Percentiles rank a stretch among this genome's conserved stretches.
Evolutionary conservation across 129 eudicot genomes (phyloP).

Genomic region (Apium graveolens): DNA sequence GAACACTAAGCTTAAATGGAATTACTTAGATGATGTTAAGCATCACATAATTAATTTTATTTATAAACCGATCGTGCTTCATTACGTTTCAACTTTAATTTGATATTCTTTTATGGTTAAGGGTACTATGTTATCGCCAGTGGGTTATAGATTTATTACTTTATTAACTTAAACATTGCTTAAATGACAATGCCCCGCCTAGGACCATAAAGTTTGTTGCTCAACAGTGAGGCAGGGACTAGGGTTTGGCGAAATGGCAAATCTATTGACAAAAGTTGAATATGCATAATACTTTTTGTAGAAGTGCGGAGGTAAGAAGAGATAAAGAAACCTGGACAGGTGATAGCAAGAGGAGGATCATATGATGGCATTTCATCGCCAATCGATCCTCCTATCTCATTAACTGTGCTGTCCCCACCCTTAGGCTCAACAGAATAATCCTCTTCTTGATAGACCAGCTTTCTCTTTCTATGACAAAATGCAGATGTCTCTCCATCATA

Average conservation of each 20-base stretch:
- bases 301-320: neutral
- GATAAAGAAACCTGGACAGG: conserved; percentile 23
- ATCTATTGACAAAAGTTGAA: neutral
- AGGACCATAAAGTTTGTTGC: neutral
- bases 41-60: neutral
- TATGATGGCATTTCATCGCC: conserved; percentile 8
- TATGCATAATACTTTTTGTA: neutral
- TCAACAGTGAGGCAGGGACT: neutral
- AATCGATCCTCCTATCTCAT: neutral
- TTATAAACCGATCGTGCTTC: neutral
- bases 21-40: neutral
- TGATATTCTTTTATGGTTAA: neutral
- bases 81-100: neutral
- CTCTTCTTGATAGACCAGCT: conserved; percentile 4
- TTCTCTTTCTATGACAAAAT: neutral
- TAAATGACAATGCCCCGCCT: neutral
- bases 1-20: no score
- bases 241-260: neutral
- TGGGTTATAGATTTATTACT: neutral
- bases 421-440: neutral
- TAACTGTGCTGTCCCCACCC: neutral
- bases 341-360: conserved; percentile 25
- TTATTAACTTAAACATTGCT: neutral
- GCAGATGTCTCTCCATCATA: neutral
- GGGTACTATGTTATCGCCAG: neutral